Evolutionary conservation across 1,284 basidiomycete genomes (phyloP).

Genomic region (Thecaphora frezii): DNA sequence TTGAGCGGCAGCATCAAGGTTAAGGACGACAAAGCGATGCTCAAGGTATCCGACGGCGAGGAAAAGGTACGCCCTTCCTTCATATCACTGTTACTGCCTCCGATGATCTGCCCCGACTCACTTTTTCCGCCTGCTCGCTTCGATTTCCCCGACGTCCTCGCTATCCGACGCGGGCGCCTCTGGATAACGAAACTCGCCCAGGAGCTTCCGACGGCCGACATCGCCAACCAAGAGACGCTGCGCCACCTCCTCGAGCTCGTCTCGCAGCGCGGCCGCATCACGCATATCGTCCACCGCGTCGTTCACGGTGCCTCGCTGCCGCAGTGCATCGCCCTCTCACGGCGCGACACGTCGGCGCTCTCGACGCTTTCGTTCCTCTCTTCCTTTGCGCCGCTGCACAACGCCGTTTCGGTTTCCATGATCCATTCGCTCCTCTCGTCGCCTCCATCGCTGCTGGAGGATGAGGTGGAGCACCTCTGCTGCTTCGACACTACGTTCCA

Average conservation of each 20-base stretch:
- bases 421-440: slow-evolving; percentile 12
- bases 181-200: not conserved
- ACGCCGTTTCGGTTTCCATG: slow-evolving; percentile 11
- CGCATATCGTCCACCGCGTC: slow-evolving; percentile 15
- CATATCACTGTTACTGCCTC: not conserved
- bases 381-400: slow-evolving; percentile 25
- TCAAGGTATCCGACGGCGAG: not conserved
- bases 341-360: slow-evolving; percentile 3
- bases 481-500: slow-evolving; percentile 29
- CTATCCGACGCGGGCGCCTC: too few relatives aligned
- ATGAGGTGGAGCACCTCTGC: not conserved
- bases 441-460: not conserved
- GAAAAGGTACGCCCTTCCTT: not conserved
- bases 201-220: not conserved
- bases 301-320: slow-evolving; percentile 23
- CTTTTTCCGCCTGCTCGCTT: not conserved
- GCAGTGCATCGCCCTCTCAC: slow-evolving; percentile 8
- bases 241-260: slow-evolving; percentile 2
- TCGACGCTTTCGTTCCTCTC: slow-evolving; percentile 13
- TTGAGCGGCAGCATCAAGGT: slow-evolving; percentile 6
- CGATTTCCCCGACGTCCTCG: not conserved
- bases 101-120: not conserved
- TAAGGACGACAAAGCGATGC: not conserved
- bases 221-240: slow-evolving; percentile 1
- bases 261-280: not conserved